phyloP scores from a whole-genome alignment of 2,329 filamentous ascomycete species.

The Plenodomus biglobosus region DNA sequence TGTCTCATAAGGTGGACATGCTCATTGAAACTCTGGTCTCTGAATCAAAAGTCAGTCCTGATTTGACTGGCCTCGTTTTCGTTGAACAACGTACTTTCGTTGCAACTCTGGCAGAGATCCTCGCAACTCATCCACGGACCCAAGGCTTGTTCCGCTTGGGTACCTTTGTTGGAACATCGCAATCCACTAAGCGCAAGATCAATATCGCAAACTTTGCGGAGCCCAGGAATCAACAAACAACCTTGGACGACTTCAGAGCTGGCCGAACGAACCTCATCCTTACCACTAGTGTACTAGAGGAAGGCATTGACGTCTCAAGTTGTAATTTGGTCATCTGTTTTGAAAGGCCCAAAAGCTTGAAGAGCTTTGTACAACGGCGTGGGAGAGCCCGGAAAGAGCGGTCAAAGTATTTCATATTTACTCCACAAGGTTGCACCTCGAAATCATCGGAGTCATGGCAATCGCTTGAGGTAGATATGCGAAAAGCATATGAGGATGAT shows the following conservation, averaged over 20 bases:
- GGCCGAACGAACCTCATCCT: constrained; percentile 61
- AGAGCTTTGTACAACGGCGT: constrained; percentile 66
- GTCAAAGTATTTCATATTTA: constrained; percentile 59
- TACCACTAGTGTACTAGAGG: constrained; percentile 60
- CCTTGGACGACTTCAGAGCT: constrained; percentile 56
- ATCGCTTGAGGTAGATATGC: constrained; percentile 72
- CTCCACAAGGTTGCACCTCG: constrained; percentile 38
- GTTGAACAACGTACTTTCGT: constrained; percentile 51
- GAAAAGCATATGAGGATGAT: constrained; percentile 66
- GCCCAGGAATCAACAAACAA: constrained; percentile 51
- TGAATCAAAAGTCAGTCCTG: constrained; percentile 28
- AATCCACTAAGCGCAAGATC: constrained; percentile 46
- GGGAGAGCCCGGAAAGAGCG: constrained; percentile 62
- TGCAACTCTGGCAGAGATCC: constrained; percentile 44
- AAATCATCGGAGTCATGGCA: constrained; percentile 59
- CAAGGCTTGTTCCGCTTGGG: constrained; percentile 44
- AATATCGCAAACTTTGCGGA: constrained; percentile 55
- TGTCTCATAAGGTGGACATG: constrained; percentile 42
- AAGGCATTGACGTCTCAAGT: constrained; percentile 63
- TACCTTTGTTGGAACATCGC: constrained; percentile 58
- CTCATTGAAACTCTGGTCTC: constrained; percentile 42
- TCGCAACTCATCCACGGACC: constrained; percentile 36
- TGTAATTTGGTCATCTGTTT: constrained; percentile 68
- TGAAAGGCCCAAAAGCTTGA: constrained; percentile 61
- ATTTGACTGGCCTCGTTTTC: constrained; percentile 50